Conservation (phyloP, 306 rosid genomes). For the Cucurbita moschata region DNA sequence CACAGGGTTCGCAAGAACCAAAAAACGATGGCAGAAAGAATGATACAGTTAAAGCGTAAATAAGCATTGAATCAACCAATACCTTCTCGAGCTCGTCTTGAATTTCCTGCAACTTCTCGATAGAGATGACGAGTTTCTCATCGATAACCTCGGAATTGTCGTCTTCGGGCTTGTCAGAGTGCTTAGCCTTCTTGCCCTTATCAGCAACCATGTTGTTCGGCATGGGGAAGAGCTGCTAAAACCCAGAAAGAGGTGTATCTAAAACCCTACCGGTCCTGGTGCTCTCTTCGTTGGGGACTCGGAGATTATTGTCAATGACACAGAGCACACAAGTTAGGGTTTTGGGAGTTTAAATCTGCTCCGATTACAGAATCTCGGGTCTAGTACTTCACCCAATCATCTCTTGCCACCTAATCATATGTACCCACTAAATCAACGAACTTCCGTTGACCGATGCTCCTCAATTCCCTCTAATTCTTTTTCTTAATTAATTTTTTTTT, state of each 20-base stretch:
- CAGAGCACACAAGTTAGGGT: constrained; percentile 36
- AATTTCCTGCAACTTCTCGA: constrained; percentile 79
- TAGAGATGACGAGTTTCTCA: constrained; percentile 57
- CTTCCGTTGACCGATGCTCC: not conserved
- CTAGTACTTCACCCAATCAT: not conserved
- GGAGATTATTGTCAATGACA: constrained; percentile 3
- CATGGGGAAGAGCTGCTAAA: not conserved
- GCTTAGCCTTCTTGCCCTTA: constrained; percentile 55
- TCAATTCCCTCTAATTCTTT: not conserved
- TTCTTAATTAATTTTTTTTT: not conserved
- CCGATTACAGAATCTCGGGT: not conserved
- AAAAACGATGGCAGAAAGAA: not conserved
- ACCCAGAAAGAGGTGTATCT: constrained; percentile 7
- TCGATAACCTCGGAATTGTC: constrained; percentile 41
- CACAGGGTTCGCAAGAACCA: not conserved
- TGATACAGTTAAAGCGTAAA: not conserved
- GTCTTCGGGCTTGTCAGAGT: constrained; percentile 27
- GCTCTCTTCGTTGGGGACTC: not conserved
- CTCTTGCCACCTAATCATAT: not conserved
- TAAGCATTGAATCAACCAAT: not conserved
- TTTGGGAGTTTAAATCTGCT: constrained; percentile 32
- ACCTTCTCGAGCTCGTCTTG: constrained; percentile 95
- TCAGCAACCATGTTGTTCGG: constrained; percentile 38
- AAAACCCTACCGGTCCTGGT: constrained; percentile 39
- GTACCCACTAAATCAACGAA: not conserved